Evolutionary conservation across 2,329 filamentous ascomycete species (phyloP).

Genomic region (Penicillium fuscoglaucum): DNA sequence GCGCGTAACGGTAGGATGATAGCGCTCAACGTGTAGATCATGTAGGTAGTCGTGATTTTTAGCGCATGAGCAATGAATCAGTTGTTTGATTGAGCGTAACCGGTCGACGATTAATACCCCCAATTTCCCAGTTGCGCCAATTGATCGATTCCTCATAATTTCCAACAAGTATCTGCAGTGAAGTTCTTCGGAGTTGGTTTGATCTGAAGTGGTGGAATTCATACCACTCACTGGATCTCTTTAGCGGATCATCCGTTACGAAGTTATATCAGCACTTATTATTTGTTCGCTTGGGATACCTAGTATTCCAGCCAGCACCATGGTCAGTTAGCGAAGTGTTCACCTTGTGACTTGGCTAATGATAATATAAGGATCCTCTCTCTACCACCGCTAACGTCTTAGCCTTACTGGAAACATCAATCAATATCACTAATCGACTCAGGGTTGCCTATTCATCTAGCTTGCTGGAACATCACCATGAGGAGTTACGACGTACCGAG

Average conservation of each 20-base stretch:
- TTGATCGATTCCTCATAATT: background rate
- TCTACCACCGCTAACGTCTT: background rate
- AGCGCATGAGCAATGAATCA: background rate
- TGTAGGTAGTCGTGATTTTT: background rate
- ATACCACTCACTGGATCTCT: background rate
- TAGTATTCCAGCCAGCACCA: background rate
- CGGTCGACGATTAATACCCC: background rate
- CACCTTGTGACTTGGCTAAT: background rate
- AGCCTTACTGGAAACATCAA: background rate
- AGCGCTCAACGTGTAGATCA: background rate
- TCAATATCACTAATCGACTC: background rate
- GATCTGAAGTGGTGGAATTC: background rate
- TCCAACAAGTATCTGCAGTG: background rate
- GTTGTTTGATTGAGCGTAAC: background rate
- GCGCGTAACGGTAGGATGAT: background rate
- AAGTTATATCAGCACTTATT: background rate
- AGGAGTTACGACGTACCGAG: background rate
- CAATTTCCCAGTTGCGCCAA: background rate
- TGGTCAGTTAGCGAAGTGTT: background rate
- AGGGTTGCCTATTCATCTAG: background rate
- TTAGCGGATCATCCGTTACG: background rate
- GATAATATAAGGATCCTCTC: background rate
- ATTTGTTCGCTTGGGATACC: background rate
- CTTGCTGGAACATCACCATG: background rate
- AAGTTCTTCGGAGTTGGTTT: background rate